Evolutionary conservation across 306 rosid species (phyloP).

Genomic region (Acmispon strigosus): DNA sequence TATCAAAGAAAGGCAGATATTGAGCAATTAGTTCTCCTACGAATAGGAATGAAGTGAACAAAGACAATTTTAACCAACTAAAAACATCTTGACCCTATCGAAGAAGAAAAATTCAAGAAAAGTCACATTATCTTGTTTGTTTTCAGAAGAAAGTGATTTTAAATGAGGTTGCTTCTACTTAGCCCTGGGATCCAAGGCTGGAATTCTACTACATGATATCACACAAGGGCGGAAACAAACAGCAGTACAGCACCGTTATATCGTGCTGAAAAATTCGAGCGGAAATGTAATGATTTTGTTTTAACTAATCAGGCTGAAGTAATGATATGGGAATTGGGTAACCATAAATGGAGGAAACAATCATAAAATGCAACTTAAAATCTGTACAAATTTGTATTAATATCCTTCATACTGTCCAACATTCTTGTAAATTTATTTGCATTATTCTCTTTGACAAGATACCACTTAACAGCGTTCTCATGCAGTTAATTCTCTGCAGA

Average conservation of each 20-base stretch:
- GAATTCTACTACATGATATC: background rate
- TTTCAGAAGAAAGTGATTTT: background rate
- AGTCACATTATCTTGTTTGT: background rate
- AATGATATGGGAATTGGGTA: too few species aligned
- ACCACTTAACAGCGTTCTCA: background rate
- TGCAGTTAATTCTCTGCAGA: background rate
- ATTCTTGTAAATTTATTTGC: background rate
- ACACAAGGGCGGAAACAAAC: background rate
- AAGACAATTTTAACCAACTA: background rate
- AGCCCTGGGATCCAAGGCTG: background rate
- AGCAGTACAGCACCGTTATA: too few species aligned
- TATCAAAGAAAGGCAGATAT: background rate
- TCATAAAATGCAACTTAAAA: too few species aligned
- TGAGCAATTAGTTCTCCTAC: background rate
- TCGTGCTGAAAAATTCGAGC: too few species aligned
- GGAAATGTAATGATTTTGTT: too few species aligned
- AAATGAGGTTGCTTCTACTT: background rate
- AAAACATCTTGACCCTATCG: background rate
- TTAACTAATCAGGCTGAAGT: too few species aligned
- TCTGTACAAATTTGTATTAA: too few species aligned
- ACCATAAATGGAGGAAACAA: too few species aligned
- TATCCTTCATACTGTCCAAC: too few species aligned
- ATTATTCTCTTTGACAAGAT: background rate
- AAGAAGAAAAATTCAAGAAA: background rate
- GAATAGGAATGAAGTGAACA: background rate